Percentiles rank a stretch among this genome's conserved stretches.
phyloP scores from a whole-genome alignment of 2,329 filamentous ascomycete genomes.

The Clarireedia sp. region DNA sequence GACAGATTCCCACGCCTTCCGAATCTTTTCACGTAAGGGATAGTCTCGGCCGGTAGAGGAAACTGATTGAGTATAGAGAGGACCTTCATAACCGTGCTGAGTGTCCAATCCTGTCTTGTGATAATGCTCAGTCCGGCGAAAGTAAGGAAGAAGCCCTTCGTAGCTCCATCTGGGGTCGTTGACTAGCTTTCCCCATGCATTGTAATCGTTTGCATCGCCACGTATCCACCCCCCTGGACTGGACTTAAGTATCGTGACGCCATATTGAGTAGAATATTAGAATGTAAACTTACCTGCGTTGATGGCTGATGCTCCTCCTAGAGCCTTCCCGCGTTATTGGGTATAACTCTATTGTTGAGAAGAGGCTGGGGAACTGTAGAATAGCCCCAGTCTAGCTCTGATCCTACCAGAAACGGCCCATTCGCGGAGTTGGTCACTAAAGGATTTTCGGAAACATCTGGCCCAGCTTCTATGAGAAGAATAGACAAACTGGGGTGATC shows the following conservation, averaged over 20 bases:
- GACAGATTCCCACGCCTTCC: neutral
- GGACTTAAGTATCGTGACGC: neutral
- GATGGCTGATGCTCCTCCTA: constrained; percentile 35
- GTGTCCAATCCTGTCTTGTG: neutral
- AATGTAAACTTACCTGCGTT: constrained; percentile 25
- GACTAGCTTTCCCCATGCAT: constrained; percentile 36
- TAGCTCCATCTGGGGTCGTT: constrained; percentile 39
- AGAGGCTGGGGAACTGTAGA: constrained; percentile 27
- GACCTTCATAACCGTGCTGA: neutral
- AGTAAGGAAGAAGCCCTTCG: constrained; percentile 38
- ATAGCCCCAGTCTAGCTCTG: constrained; percentile 30
- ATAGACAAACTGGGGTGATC: constrained; percentile 28
- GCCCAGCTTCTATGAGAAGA: constrained; percentile 34
- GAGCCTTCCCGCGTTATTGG: constrained; percentile 31
- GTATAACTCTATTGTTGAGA: constrained; percentile 22
- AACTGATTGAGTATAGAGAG: neutral
- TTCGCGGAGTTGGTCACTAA: neutral
- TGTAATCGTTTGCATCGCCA: constrained; percentile 37
- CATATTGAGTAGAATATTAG: neutral
- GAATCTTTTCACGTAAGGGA: neutral
- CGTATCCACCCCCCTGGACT: constrained; percentile 34
- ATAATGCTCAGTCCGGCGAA: constrained; percentile 32
- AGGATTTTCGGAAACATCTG: constrained; percentile 20
- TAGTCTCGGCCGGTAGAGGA: neutral
- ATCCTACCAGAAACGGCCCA: neutral